Percentiles rank a stretch among this genome's conserved stretches.
Conservation (phyloP, 441 rosid species). For the Corymbia calophylla region DNA sequence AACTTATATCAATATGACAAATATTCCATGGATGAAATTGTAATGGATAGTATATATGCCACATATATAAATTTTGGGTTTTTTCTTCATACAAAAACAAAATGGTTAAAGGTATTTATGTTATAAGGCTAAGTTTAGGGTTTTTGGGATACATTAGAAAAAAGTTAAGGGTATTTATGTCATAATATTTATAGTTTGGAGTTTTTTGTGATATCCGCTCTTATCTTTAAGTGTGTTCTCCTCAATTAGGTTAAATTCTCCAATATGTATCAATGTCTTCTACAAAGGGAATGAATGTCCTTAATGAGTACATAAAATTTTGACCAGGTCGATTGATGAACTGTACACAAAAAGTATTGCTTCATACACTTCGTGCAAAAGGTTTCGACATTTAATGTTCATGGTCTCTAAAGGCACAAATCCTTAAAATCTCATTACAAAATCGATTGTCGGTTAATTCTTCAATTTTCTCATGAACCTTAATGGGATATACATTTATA, state of each 20-base stretch:
- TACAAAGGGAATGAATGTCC: neutral
- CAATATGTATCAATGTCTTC: rapidly evolving
- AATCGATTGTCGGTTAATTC: neutral
- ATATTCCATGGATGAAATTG: neutral
- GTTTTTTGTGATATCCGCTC: rapidly evolving
- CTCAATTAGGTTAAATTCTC: neutral
- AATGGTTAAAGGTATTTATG: neutral
- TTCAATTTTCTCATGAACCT: neutral
- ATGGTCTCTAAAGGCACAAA: rapidly evolving
- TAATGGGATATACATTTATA: neutral
- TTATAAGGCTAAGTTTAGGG: too few relatives aligned
- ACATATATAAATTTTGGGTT: too few relatives aligned
- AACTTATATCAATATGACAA: neutral
- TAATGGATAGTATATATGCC: neutral
- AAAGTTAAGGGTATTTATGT: neutral
- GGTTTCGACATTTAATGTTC: neutral
- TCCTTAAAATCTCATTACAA: neutral
- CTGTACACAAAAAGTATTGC: neutral
- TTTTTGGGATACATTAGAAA: too few relatives aligned
- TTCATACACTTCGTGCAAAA: neutral
- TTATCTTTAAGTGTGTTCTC: neutral
- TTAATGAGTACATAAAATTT: neutral
- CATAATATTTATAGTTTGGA: rapidly evolving
- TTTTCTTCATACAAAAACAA: too few relatives aligned
- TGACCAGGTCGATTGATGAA: rapidly evolving